These are phyloP conservation scores for Russula dissimulans DNA, from an alignment of 768 basidiomycete genomes.

Conservation along the genomic window DNA sequence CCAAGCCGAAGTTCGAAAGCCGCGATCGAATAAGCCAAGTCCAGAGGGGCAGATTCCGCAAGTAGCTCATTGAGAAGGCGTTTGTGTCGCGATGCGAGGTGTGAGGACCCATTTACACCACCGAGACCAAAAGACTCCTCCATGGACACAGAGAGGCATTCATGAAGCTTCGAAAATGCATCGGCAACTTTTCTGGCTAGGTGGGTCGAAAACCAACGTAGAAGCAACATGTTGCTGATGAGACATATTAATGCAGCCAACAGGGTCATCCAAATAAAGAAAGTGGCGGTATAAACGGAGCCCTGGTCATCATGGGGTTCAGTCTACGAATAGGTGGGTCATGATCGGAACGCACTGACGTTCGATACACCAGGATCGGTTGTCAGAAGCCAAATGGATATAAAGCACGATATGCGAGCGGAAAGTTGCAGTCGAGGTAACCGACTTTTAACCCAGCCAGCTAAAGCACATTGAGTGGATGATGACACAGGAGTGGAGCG, in stretches of 20 bases:
- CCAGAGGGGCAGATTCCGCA: conserved; percentile 31
- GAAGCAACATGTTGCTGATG: conserved; percentile 30
- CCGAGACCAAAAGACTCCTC: conserved; percentile 21
- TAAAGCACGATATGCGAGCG: conserved; percentile 38
- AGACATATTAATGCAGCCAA: conserved; percentile 32
- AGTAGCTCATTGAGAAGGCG: conserved; percentile 24
- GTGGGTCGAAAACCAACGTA: conserved; percentile 36
- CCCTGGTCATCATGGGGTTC: conserved; percentile 20
- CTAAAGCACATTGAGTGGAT: conserved; percentile 19
- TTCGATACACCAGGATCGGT: conserved; percentile 26
- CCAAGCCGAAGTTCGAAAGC: conserved; percentile 39
- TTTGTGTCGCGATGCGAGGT: conserved; percentile 17
- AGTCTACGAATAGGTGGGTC: not conserved
- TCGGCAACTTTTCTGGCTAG: conserved; percentile 33
- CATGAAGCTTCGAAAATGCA: conserved; percentile 29
- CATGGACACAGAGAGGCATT: conserved; percentile 28
- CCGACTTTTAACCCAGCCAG: conserved; percentile 36
- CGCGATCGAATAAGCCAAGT: conserved; percentile 36
- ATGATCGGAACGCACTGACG: conserved; percentile 22
- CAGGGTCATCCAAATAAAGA: conserved; percentile 36
- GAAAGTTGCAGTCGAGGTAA: conserved; percentile 37
- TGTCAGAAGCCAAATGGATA: conserved; percentile 40
- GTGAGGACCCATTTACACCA: conserved; percentile 7
- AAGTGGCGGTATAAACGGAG: conserved; percentile 21
- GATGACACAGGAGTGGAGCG: not conserved